Conservation (phyloP, 2,329 filamentous ascomycete genomes). For the Chalara sp. region DNA sequence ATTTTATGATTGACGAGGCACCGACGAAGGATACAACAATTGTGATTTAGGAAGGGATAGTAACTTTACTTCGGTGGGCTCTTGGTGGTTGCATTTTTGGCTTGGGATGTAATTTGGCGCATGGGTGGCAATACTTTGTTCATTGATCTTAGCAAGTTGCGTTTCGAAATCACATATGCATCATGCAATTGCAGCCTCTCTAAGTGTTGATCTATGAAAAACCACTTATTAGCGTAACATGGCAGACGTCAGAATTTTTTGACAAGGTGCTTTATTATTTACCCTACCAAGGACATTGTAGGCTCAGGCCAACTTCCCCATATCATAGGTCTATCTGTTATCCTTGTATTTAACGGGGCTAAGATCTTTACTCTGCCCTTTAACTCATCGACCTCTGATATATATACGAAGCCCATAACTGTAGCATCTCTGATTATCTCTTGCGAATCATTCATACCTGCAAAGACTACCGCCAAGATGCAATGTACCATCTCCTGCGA, state of each 20-base stretch:
- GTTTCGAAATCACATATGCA: too few species aligned
- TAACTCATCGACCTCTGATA: slow-evolving; percentile 83
- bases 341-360: slow-evolving; percentile 73
- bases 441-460: slow-evolving; percentile 59
- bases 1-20: background rate
- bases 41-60: background rate
- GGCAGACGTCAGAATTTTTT: too few species aligned
- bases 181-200: too few species aligned
- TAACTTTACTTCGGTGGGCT: too few species aligned
- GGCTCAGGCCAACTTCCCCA: slow-evolving; percentile 85
- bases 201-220: too few species aligned
- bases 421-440: slow-evolving; percentile 72
- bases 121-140: too few species aligned
- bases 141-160: too few species aligned
- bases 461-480: slow-evolving; percentile 79
- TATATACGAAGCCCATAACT: slow-evolving; percentile 89
- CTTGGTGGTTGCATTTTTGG: too few species aligned
- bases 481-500: slow-evolving; percentile 69
- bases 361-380: slow-evolving; percentile 75
- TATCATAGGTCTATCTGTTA: slow-evolving; percentile 74
- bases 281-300: slow-evolving; percentile 43
- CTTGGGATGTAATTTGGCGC: too few species aligned
- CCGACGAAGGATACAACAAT: background rate
- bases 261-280: background rate
- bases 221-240: too few species aligned